Base-by-base conservation (phyloP, 2,329 filamentous ascomycete genomes). In the Dendryphion nanum region DNA sequence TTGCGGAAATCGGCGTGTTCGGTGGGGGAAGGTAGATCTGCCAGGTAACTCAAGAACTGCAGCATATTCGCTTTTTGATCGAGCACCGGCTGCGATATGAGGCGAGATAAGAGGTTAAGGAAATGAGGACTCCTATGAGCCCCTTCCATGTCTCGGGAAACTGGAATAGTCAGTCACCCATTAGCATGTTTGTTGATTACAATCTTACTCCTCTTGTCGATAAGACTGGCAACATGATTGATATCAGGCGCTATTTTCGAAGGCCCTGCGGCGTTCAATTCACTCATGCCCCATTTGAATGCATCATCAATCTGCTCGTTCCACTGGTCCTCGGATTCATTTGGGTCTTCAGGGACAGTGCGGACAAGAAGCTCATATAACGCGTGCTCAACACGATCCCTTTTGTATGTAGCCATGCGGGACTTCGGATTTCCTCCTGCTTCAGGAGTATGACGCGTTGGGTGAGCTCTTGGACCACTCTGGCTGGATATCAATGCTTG, bases 41-140 rank as follows among this genome's bases (percentile, higher is more conserved):
- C 82, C 33, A 96, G 78, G 54, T 88, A 83, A 63, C 93, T 86
- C 29, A 98, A 78, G 29, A 98, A 81, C 63, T 94, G 94, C 15
- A 98, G 75, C 49, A 98, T 96, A 3, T 86, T 89, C 89, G 90
- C 97, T 77, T 98, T 98, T 66, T 95, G 86, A 56, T 87, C 86
- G 30, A 98, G 76, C 5, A 97, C 90, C 0, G 90, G 90, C 49
- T 96, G 82, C n/a, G 88, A 86, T 18, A 96, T 75, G 14, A 98
- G 78, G 40, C 89, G 80, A 21, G 88, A 89, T 68, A 96, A 95
- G 18, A 98, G 78, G 59, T 95, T 94, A 17, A 89, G 85, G 67
- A 96, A 95, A 45, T 84, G 80, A 15, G 90, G 89, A 44, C 56
- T 66, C 90, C 79, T 54, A 80, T 81, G 16, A 75, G 86, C 47